Percentiles rank a stretch among this genome's conserved stretches.
phyloP scores from a whole-genome alignment of 164 flowering plant species.

The Stephania yunnanensis region DNA sequence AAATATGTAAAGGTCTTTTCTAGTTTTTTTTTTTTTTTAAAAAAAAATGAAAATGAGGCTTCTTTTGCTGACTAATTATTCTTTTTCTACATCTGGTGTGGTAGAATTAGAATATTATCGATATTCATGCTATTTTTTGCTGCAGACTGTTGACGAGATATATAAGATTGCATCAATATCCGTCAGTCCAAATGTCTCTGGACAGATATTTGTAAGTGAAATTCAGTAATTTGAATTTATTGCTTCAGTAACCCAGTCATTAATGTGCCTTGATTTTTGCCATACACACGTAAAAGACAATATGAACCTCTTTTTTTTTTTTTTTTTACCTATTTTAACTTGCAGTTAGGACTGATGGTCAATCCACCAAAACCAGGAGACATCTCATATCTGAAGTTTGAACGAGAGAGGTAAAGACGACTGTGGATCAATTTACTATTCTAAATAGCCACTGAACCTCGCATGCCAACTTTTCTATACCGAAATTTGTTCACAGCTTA shows the following conservation, averaged over 20 bases:
- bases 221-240: not conserved
- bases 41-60: not conserved
- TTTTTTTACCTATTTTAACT: conserved; percentile 4
- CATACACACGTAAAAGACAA: too few relatives aligned
- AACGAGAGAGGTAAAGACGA: conserved; percentile 57
- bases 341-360: conserved; percentile 92
- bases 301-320: too few relatives aligned
- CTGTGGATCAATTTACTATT: not conserved
- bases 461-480: too few relatives aligned
- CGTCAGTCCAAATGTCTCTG: conserved; percentile 97
- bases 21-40: not conserved
- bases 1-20: not conserved
- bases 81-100: not conserved
- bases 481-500: too few relatives aligned
- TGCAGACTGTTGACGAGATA: conserved; percentile 95
- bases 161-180: conserved; percentile 87
- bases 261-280: too few relatives aligned
- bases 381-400: conserved; percentile 65
- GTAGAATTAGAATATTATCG: conserved; percentile 9
- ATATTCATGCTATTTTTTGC: conserved; percentile 14
- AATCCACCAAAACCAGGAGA: conserved; percentile 95
- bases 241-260: not conserved
- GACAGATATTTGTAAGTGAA: conserved; percentile 83
- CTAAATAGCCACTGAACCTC: not conserved
- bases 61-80: not conserved